phyloP scores from a whole-genome alignment of 495 filamentous ascomycete species.

The Rostrohypoxylon terebratum region DNA sequence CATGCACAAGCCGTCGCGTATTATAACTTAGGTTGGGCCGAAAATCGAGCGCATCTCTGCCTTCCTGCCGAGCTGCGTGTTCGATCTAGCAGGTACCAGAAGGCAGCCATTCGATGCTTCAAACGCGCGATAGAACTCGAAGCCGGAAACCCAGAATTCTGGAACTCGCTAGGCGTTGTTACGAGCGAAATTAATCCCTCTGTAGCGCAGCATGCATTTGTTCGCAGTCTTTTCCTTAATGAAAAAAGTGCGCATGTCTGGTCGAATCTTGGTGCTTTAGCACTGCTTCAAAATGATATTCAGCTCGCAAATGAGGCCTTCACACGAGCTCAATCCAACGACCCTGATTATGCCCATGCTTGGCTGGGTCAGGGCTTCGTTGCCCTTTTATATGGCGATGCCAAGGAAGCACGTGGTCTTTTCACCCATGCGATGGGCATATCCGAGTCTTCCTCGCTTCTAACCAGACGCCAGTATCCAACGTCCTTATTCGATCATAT shows the following conservation, averaged over 20 bases:
- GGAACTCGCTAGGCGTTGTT: slow-evolving; percentile 93
- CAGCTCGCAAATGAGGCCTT: slow-evolving; percentile 89
- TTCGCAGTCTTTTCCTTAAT: slow-evolving; percentile 93
- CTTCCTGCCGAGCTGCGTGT: slow-evolving; percentile 61
- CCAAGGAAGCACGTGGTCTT: slow-evolving; percentile 78
- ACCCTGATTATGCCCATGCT: slow-evolving; percentile 90
- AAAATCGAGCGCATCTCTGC: slow-evolving; percentile 81
- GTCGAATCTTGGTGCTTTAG: slow-evolving; percentile 91
- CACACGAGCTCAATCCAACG: slow-evolving; percentile 88
- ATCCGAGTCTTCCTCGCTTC: slow-evolving; percentile 74
- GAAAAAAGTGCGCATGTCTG: slow-evolving; percentile 84
- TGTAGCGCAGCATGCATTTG: slow-evolving; percentile 92
- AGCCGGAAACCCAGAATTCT: slow-evolving; percentile 95
- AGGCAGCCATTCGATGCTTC: slow-evolving; percentile 89
- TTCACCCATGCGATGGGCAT: slow-evolving; percentile 98
- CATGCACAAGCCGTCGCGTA: slow-evolving; percentile 96
- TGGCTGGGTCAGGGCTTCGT: slow-evolving; percentile 95
- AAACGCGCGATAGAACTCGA: slow-evolving; percentile 97
- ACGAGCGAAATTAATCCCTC: slow-evolving; percentile 85
- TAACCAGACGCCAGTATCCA: slow-evolving; percentile 81
- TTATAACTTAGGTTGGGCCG: slow-evolving; percentile 96
- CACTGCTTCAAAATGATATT: slow-evolving; percentile 83
- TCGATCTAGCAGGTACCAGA: slow-evolving; percentile 73
- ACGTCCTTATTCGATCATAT: slow-evolving; percentile 83
- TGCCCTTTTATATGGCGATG: slow-evolving; percentile 77